These are phyloP conservation scores for Phytophthora uliginosa DNA, from an alignment of 352 stramenopile genomes.

Conservation along the genomic window DNA sequence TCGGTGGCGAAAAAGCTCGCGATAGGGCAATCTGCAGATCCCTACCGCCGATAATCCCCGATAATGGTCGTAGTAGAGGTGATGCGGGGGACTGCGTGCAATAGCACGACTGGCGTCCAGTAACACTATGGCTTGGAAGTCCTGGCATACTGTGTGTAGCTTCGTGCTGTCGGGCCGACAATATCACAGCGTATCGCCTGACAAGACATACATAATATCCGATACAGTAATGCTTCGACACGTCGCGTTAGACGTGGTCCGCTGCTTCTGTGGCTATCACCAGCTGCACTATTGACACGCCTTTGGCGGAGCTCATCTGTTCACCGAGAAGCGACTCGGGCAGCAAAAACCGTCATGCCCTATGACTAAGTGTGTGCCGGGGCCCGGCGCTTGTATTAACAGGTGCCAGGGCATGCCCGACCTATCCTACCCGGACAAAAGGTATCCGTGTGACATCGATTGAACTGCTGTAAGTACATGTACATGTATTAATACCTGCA, in stretches of 20 bases:
- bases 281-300: not conserved
- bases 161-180: not conserved
- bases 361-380: not conserved
- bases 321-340: not conserved
- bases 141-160: not conserved
- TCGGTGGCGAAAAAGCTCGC: too few relatives aligned
- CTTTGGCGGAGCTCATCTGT: slow-evolving; percentile 1
- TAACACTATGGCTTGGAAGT: too few relatives aligned
- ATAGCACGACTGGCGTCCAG: too few relatives aligned
- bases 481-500: not conserved
- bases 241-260: not conserved
- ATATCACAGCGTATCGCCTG: not conserved
- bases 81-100: too few relatives aligned
- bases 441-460: not conserved
- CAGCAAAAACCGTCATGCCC: not conserved
- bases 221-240: not conserved
- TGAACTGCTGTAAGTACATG: not conserved
- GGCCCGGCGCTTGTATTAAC: slow-evolving; percentile 1
- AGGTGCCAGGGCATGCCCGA: not conserved
- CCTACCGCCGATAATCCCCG: too few relatives aligned
- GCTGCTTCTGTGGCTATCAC: slow-evolving; percentile 1
- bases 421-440: not conserved
- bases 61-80: too few relatives aligned
- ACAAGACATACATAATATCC: too few relatives aligned
- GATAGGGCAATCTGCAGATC: too few relatives aligned